A percentile compares a stretch with the other conserved stretches of the same genome.
These are phyloP conservation scores for Discostella stelligeroides DNA, from an alignment of 108 stramenopile species.

Conservation along the genomic window DNA sequence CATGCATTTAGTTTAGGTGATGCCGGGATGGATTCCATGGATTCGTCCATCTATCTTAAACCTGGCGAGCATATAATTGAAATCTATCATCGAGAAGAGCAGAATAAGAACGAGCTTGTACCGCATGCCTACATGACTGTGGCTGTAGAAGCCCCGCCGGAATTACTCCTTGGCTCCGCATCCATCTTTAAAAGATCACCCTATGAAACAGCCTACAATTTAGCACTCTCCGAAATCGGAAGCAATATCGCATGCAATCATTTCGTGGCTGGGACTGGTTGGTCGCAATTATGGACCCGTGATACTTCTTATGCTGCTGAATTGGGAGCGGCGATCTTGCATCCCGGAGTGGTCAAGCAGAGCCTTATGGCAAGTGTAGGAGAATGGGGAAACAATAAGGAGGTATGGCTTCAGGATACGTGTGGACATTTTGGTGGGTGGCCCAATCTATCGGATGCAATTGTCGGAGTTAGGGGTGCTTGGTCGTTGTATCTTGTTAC, in stretches of 20 bases:
- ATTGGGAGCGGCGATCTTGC: conserved; percentile 30
- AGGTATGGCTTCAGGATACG: conserved; percentile 42
- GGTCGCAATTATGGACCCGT: conserved; percentile 50
- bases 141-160: not conserved
- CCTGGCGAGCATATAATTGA: conserved; percentile 2
- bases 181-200: not conserved
- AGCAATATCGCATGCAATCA: conserved; percentile 31
- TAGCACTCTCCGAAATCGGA: conserved; percentile 29
- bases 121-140: not conserved
- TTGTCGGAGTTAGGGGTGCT: conserved; percentile 48
- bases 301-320: conserved; percentile 51
- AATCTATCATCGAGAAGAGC: not conserved
- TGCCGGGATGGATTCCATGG: not conserved
- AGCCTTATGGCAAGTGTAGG: conserved; percentile 23
- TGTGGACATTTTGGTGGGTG: conserved; percentile 47
- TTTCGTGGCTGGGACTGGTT: conserved; percentile 45
- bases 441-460: conserved; percentile 49
- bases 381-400: conserved; percentile 2
- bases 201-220: conserved; percentile 14
- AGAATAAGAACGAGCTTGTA: not conserved
- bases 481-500: conserved; percentile 41
- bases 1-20: conserved; percentile 4
- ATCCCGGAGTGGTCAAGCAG: conserved; percentile 29
- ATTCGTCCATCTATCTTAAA: not conserved
- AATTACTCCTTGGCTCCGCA: not conserved